A percentile compares a stretch with the other conserved stretches of the same genome.
Evolutionary conservation across 768 basidiomycete genomes (phyloP).

Genomic region (Tubosaeta sp.): DNA sequence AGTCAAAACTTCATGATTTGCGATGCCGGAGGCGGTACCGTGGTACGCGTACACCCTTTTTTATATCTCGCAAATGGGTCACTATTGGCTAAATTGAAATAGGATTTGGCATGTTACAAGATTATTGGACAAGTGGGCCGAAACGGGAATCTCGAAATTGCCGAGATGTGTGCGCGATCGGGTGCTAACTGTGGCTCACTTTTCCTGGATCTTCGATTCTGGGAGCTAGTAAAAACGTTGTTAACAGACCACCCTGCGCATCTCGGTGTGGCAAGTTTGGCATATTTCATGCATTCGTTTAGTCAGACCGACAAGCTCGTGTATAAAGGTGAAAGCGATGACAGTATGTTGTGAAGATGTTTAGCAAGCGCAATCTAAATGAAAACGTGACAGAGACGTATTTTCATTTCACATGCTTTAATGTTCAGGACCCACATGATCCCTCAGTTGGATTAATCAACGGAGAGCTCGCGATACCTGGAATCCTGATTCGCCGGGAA

Average conservation of each 20-base stretch:
- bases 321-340: slow-evolving; percentile 69
- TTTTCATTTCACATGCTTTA: slow-evolving; percentile 91
- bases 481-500: slow-evolving; percentile 70
- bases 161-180: slow-evolving; percentile 84
- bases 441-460: slow-evolving; percentile 74
- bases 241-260: slow-evolving; percentile 83
- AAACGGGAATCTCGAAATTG: slow-evolving; percentile 80
- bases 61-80: background rate
- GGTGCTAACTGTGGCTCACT: slow-evolving; percentile 86
- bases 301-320: slow-evolving; percentile 84
- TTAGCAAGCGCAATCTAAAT: slow-evolving; percentile 9
- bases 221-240: slow-evolving; percentile 73
- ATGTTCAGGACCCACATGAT: slow-evolving; percentile 79
- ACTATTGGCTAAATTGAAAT: slow-evolving; percentile 8
- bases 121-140: slow-evolving; percentile 78
- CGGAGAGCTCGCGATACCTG: slow-evolving; percentile 81
- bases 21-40: slow-evolving; percentile 85
- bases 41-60: slow-evolving; percentile 37
- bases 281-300: slow-evolving; percentile 87
- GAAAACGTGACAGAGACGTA: slow-evolving; percentile 51
- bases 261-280: slow-evolving; percentile 74
- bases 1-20: slow-evolving; percentile 90
- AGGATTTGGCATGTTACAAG: slow-evolving; percentile 57
- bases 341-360: slow-evolving; percentile 42
- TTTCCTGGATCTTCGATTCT: slow-evolving; percentile 84